Conservation (phyloP, 2,329 filamentous ascomycete species). For the Emmonsiellopsis sp. region DNA sequence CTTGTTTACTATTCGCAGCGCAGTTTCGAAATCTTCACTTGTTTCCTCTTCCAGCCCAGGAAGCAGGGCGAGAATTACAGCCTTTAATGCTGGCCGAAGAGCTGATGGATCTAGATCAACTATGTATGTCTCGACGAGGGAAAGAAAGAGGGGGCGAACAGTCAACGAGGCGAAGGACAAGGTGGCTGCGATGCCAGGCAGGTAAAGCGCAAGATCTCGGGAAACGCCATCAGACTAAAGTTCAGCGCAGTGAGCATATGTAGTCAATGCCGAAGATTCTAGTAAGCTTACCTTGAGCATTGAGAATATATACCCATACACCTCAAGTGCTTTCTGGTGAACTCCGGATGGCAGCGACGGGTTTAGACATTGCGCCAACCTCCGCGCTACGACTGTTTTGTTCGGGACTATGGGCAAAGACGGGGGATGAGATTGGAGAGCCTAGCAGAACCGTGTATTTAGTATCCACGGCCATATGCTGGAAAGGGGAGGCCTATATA, state of each 20-base stretch:
- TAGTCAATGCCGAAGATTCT: background rate
- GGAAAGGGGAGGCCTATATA: constrained; percentile 27
- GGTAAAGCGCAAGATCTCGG: constrained; percentile 73
- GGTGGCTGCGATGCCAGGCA: constrained; percentile 80
- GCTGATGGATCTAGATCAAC: constrained; percentile 59
- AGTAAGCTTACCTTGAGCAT: constrained; percentile 56
- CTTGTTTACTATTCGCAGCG: constrained; percentile 65
- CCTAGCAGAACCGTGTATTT: constrained; percentile 39
- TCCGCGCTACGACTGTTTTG: constrained; percentile 74
- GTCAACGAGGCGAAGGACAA: constrained; percentile 91
- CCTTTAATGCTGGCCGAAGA: constrained; percentile 79
- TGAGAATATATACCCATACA: constrained; percentile 82
- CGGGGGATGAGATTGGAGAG: constrained; percentile 74
- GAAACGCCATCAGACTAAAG: constrained; percentile 60
- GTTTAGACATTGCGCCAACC: constrained; percentile 89
- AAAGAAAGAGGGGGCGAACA: constrained; percentile 75
- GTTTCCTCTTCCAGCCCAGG: constrained; percentile 93
- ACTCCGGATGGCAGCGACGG: constrained; percentile 89
- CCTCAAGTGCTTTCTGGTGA: constrained; percentile 92
- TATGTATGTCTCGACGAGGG: constrained; percentile 72
- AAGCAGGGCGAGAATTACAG: constrained; percentile 76
- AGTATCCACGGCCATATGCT: background rate
- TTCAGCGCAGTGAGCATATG: background rate
- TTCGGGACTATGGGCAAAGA: constrained; percentile 66
- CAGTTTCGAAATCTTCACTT: constrained; percentile 91